Percentiles rank a stretch among this genome's conserved stretches.
Evolutionary conservation across 805 yeast genomes (phyloP).

Genomic region (Starmerella asiatica): DNA sequence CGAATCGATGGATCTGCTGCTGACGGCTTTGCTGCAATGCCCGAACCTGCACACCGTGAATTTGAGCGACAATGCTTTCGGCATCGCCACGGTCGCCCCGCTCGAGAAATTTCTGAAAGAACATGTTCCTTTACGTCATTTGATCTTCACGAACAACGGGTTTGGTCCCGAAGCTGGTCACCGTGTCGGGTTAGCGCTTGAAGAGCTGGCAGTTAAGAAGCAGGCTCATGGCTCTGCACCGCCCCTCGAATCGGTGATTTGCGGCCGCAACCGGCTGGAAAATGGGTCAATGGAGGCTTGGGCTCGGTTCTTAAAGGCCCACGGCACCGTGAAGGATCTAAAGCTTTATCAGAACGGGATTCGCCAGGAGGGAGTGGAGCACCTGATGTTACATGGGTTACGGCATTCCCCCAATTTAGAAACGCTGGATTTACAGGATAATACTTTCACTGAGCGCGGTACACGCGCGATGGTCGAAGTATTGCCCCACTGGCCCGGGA

Average conservation of each 20-base stretch:
- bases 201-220: conserved; percentile 54
- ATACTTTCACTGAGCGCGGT: conserved; percentile 69
- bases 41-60: conserved; percentile 60
- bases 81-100: conserved; percentile 86
- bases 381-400: conserved; percentile 61
- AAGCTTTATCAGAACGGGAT: conserved; percentile 93
- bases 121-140: conserved; percentile 69
- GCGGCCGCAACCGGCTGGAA: conserved; percentile 95
- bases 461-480: conserved; percentile 50
- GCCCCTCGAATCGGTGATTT: conserved; percentile 65
- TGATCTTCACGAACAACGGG: conserved; percentile 86
- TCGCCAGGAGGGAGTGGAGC: conserved; percentile 80
- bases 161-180: conserved; percentile 98
- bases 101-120: conserved; percentile 63
- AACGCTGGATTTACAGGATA: conserved; percentile 81
- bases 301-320: conserved; percentile 73
- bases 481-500: conserved; percentile 48
- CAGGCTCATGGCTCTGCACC: conserved; percentile 32
- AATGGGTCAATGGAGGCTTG: conserved; percentile 82
- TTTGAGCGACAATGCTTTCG: conserved; percentile 91
- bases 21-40: conserved; percentile 59
- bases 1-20: conserved; percentile 53
- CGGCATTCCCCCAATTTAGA: conserved; percentile 44
- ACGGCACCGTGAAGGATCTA: conserved; percentile 55
- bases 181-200: conserved; percentile 78